phyloP scores from a whole-genome alignment of 108 stramenopile genomes.

The Cyclotella kingstonii region DNA sequence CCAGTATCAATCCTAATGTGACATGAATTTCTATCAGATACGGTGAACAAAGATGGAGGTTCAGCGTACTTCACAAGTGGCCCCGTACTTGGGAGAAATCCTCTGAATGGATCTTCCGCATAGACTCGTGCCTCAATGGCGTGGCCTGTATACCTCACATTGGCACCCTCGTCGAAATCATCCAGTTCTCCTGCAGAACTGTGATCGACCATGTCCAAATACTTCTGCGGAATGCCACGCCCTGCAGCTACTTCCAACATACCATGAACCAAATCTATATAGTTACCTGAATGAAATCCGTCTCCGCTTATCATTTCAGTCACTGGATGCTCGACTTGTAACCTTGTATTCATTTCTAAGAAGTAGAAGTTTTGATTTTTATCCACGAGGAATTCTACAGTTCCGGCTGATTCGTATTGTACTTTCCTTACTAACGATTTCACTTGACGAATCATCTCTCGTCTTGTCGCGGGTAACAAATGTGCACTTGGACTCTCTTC shows the following conservation, averaged over 20 bases:
- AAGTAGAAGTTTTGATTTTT: slow-evolving; percentile 93
- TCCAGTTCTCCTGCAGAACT: no score
- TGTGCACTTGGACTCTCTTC: slow-evolving; percentile 91
- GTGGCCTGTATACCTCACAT: slow-evolving; percentile 65
- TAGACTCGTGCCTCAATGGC: slow-evolving; percentile 93
- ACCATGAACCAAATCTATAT: slow-evolving; percentile 88
- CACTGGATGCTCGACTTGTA: slow-evolving; percentile 97
- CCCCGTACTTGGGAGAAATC: slow-evolving; percentile 91
- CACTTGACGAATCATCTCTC: slow-evolving; percentile 88
- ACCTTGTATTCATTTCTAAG: slow-evolving; percentile 96
- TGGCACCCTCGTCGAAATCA: slow-evolving; percentile 40
- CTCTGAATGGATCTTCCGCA: slow-evolving; percentile 96
- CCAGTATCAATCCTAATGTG: slow-evolving; percentile 91
- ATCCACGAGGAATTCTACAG: slow-evolving; percentile 96
- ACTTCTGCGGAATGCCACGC: slow-evolving; percentile 51
- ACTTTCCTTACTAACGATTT: slow-evolving; percentile 75
- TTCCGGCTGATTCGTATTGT: slow-evolving; percentile 90
- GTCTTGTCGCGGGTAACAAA: slow-evolving; percentile 65
- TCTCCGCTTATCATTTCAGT: slow-evolving; percentile 85
- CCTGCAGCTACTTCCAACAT: slow-evolving; percentile 91
- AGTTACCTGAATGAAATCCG: slow-evolving; percentile 25
- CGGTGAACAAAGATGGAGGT: slow-evolving; percentile 36
- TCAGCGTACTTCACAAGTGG: slow-evolving; percentile 69
- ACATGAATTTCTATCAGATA: slow-evolving; percentile 14
- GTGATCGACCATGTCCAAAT: slow-evolving; percentile 54